A percentile compares a stretch with the other conserved stretches of the same genome.
These are phyloP conservation scores for Phytopythium cucurbitacearum DNA, from an alignment of 352 stramenopile genomes.

Conservation along the genomic window DNA sequence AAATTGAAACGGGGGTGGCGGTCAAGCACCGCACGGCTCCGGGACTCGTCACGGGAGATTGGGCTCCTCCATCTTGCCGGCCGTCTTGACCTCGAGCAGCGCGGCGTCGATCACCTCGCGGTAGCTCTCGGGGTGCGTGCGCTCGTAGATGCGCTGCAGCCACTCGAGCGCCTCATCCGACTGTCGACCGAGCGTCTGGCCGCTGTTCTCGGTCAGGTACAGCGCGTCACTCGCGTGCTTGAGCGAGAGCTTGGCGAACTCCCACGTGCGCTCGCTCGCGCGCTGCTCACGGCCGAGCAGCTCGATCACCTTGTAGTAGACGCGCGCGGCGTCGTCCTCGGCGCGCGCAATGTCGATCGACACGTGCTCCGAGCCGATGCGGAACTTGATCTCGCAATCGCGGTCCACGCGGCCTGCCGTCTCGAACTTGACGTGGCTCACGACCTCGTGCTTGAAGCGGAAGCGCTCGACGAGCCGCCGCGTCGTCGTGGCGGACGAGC, in stretches of 20 bases:
- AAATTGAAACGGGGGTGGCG: no score
- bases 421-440: slow-evolving; percentile 39
- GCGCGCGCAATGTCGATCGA: slow-evolving; percentile 50
- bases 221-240: slow-evolving; percentile 35
- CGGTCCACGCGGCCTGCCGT: slow-evolving; percentile 40
- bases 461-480: slow-evolving; percentile 48
- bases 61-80: slow-evolving; percentile 23
- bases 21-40: no score
- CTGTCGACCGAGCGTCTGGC: slow-evolving; percentile 31
- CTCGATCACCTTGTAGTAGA: slow-evolving; percentile 58
- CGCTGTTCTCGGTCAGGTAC: slow-evolving; percentile 34
- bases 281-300: slow-evolving; percentile 39
- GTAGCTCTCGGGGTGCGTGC: slow-evolving; percentile 46
- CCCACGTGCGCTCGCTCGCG: slow-evolving; percentile 36
- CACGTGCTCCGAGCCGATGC: slow-evolving; percentile 26
- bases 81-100: slow-evolving; percentile 31
- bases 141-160: slow-evolving; percentile 41
- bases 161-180: slow-evolving; percentile 39
- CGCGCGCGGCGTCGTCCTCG: slow-evolving; percentile 20
- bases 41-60: not conserved
- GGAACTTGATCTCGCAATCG: slow-evolving; percentile 60
- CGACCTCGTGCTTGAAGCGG: slow-evolving; percentile 24
- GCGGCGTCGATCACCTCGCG: slow-evolving; percentile 45
- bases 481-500: slow-evolving; percentile 17
- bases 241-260: slow-evolving; percentile 40